A percentile compares a stretch with the other conserved stretches of the same genome.
These are phyloP conservation scores for Aspergillus brunneoviolaceus DNA, from an alignment of 2,329 filamentous ascomycete species.

Conservation along the genomic window DNA sequence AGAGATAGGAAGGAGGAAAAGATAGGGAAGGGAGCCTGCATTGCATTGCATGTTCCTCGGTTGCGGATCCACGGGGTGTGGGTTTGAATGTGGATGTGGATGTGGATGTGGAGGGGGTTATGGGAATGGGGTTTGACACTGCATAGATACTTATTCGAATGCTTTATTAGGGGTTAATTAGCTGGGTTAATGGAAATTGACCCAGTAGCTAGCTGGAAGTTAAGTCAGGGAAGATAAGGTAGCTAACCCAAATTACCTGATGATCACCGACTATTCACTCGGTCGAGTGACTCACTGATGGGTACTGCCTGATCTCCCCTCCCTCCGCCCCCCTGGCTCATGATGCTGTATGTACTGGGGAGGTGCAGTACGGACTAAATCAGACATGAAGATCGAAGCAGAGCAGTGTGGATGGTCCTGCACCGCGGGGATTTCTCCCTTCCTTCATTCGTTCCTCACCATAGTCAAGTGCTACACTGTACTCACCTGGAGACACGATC, in stretches of 20 bases:
- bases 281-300: slow-evolving; percentile 11
- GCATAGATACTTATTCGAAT: no score
- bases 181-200: neutral
- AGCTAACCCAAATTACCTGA: neutral
- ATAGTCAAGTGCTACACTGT: slow-evolving; percentile 5
- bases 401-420: neutral
- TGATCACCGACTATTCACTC: neutral
- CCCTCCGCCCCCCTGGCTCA: slow-evolving; percentile 1
- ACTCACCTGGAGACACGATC: slow-evolving; percentile 2
- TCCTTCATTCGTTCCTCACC: neutral
- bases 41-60: slow-evolving; percentile 14
- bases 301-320: slow-evolving; percentile 7
- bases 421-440: neutral
- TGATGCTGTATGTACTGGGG: neutral
- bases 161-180: neutral
- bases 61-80: slow-evolving; percentile 11
- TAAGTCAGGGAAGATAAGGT: neutral
- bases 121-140: no score
- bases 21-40: slow-evolving; percentile 14
- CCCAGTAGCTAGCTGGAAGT: no score
- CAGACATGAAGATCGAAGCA: neutral
- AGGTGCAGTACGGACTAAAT: neutral
- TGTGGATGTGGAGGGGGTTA: neutral
- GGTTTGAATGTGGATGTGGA: neutral
- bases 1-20: neutral